Conservation (phyloP, 768 basidiomycete species). For the Hortiboletus flavorubellus region DNA sequence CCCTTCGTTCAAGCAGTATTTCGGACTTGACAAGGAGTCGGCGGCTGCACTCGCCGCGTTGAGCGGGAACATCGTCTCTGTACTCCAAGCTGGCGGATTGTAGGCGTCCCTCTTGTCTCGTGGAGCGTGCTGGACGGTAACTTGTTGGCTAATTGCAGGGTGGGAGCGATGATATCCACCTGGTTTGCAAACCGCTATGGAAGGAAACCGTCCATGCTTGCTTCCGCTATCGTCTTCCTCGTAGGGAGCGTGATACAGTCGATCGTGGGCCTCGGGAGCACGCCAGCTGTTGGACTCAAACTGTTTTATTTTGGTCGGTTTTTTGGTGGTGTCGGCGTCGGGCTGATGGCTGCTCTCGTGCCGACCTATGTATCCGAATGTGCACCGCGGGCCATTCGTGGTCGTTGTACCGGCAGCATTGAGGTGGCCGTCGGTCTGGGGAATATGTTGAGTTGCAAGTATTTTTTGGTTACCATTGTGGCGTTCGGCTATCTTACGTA, state of each 20-base stretch:
- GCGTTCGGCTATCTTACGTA: background rate
- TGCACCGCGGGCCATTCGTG: constrained; percentile 36
- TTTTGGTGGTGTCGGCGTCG: constrained; percentile 47
- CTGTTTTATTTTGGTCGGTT: constrained; percentile 39
- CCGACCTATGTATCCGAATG: constrained; percentile 39
- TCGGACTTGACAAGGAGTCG: constrained; percentile 29
- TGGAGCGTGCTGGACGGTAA: background rate
- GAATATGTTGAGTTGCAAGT: constrained; percentile 36
- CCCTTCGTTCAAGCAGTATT: constrained; percentile 36
- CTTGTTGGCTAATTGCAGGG: background rate
- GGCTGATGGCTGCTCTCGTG: constrained; percentile 34
- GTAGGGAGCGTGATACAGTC: constrained; percentile 35
- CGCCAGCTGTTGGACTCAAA: constrained; percentile 23
- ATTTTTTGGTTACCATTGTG: background rate
- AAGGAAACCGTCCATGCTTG: constrained; percentile 33
- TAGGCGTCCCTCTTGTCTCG: constrained; percentile 12
- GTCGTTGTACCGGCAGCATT: constrained; percentile 34
- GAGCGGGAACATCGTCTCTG: constrained; percentile 37
- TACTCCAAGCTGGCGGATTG: constrained; percentile 37
- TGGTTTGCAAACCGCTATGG: constrained; percentile 33
- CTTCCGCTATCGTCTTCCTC: constrained; percentile 31
- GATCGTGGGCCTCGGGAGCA: constrained; percentile 32
- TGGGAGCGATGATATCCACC: constrained; percentile 27
- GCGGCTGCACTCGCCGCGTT: constrained; percentile 25
- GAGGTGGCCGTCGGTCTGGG: constrained; percentile 33